Percentiles rank a stretch among this genome's conserved stretches.
These are phyloP conservation scores for Salix caprea DNA, from an alignment of 345 rosid species.

Conservation along the genomic window DNA sequence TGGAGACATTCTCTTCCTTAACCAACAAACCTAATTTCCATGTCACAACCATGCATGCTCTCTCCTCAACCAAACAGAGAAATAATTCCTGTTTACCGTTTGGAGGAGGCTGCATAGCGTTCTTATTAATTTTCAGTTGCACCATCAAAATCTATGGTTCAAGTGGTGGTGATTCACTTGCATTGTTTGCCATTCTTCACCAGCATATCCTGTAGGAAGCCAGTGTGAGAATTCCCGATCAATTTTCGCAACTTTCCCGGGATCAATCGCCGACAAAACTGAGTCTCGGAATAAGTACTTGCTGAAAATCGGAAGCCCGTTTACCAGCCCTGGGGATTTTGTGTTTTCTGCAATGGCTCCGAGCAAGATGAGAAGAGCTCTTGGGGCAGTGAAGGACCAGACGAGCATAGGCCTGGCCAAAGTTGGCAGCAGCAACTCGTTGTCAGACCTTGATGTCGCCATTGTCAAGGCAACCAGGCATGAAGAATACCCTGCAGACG, in stretches of 20 bases:
- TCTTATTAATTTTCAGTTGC: no score
- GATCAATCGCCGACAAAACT: no score
- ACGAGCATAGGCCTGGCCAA: slow-evolving; percentile 87
- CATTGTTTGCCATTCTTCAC: no score
- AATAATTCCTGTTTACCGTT: neutral
- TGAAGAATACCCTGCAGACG: slow-evolving; percentile 81
- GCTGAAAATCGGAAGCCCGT: no score
- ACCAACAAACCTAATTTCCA: neutral
- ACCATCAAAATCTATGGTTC: no score
- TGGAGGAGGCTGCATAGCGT: neutral
- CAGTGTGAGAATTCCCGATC: no score
- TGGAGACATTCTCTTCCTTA: neutral
- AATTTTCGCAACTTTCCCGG: no score
- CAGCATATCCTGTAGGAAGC: no score
- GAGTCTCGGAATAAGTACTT: no score
- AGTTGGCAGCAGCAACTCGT: slow-evolving; percentile 59
- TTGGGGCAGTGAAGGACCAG: slow-evolving; percentile 84
- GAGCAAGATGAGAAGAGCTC: slow-evolving; percentile 61
- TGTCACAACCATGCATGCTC: neutral
- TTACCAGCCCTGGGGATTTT: no score
- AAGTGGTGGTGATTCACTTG: no score
- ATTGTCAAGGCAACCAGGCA: slow-evolving; percentile 88
- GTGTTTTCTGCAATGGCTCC: slow-evolving; percentile 46
- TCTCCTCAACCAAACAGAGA: neutral
- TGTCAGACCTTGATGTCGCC: slow-evolving; percentile 75